Conservation (phyloP, 139 green algal species). For the Coelastrella sp. region DNA sequence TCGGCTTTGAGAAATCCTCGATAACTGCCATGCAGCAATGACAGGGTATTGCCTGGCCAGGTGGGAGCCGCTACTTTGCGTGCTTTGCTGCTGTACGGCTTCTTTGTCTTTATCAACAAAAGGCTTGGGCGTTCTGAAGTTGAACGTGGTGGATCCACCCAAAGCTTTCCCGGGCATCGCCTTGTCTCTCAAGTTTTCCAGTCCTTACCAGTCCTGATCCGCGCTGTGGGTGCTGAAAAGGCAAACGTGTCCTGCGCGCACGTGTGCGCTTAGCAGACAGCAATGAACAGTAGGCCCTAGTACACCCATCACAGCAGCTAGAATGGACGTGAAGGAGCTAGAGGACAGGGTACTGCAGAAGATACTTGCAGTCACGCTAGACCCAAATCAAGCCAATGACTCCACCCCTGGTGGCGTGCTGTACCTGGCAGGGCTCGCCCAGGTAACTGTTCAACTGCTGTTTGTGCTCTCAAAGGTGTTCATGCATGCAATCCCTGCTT, state of each 20-base stretch:
- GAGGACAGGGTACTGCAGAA: slow-evolving; percentile 51
- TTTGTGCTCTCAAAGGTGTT: too few relatives aligned
- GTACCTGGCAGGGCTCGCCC: slow-evolving; percentile 55
- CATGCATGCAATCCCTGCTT: not conserved
- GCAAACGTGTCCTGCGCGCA: not conserved
- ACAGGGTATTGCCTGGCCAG: not conserved
- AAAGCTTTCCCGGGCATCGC: not conserved
- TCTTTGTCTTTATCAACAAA: too few relatives aligned
- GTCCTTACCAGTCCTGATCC: too few relatives aligned
- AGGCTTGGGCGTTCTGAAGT: not conserved
- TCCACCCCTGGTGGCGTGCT: slow-evolving; percentile 57
- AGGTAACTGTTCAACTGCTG: slow-evolving; percentile 55
- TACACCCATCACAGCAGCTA: not conserved
- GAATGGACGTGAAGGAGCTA: slow-evolving; percentile 1
- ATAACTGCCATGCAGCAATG: not conserved
- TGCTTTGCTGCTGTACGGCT: not conserved
- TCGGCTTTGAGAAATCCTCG: not conserved
- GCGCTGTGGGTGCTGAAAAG: too few relatives aligned
- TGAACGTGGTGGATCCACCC: not conserved
- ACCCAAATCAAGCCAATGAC: not conserved
- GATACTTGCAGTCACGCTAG: slow-evolving; percentile 68
- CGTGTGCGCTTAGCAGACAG: not conserved
- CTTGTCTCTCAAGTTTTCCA: not conserved
- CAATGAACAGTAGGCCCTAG: not conserved
- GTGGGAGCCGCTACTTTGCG: not conserved